Base-by-base conservation (phyloP, 805 yeast genomes). In the Ogataea dorogensis region DNA sequence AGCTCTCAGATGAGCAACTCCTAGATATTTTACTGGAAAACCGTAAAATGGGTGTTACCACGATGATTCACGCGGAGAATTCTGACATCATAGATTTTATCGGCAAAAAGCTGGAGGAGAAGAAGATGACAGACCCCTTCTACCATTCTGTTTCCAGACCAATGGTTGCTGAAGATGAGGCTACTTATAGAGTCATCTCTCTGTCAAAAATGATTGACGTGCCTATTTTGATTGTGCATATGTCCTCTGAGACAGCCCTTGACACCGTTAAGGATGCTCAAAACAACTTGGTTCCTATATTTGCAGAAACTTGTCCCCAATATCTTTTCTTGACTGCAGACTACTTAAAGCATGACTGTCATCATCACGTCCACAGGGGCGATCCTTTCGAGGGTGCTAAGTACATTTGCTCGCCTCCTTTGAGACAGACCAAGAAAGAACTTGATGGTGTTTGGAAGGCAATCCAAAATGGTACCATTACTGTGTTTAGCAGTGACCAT, bases 11-110 rank as follows among this genome's bases (percentile, higher is more conserved):
- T 41, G 54, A 59, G 14, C 66, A 69, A 36, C 43, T 71, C 17
- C 42, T 71, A 49, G 61, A 59, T 13, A 59, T 67, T 5, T 42
- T 71, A 43, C 46, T 60, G n/a, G 63, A 60, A 14, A 65, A 67
- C 6, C 57, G 75, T 25, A 59, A 61, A 33, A 46, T 65, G 22
- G 65, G 67, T 8, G 61, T 71, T 47, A 71, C 76, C 5, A 65
- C 70, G 1, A 68, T 71, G 73, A 63, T 71, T 18, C 77, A 71
- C 44, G 75, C 77, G n/a, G 77, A 71, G 46, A 70, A 71, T 49
- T 62, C 69, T 30, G 77, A 71, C 38, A 61, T 71, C 30, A 69
- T 71, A 21, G 50, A 47, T 8, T 47, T 40, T 35, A 43, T 47
- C 16, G 44, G 49, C 29, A 64, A 65, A 23, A 65, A 66, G 31